A percentile compares a stretch with the other conserved stretches of the same genome.
Conservation (phyloP, 2,329 filamentous ascomycete species). For the Aspergillus neotritici region DNA sequence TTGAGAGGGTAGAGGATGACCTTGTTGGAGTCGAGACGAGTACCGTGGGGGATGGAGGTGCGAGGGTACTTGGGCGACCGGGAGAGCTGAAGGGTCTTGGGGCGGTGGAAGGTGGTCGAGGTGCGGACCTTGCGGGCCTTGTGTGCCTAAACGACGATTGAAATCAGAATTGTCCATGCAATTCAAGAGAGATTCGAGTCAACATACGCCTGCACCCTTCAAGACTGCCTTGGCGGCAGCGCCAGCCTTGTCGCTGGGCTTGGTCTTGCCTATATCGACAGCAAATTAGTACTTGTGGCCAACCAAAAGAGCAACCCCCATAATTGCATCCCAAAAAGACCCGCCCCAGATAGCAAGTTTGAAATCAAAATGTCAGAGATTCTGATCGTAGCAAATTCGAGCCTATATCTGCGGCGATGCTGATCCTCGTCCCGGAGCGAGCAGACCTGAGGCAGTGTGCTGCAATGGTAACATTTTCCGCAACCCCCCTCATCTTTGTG, state of each 20-base stretch:
- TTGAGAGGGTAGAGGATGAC: constrained; percentile 97
- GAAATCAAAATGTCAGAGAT: background rate
- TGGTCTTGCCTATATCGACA: constrained; percentile 43
- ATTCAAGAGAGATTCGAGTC: background rate
- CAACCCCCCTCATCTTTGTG: background rate
- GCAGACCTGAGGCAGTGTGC: too few relatives aligned
- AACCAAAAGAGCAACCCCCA: background rate
- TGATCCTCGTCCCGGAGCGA: too few relatives aligned
- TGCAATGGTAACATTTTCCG: too few relatives aligned
- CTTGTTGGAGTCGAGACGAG: constrained; percentile 95
- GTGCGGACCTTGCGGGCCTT: constrained; percentile 90
- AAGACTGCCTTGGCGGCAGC: constrained; percentile 93
- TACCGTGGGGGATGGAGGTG: constrained; percentile 84
- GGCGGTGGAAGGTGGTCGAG: constrained; percentile 92
- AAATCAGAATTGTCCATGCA: constrained; percentile 10
- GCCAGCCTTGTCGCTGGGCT: constrained; percentile 71
- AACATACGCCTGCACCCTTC: constrained; percentile 91
- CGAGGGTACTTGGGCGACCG: constrained; percentile 93
- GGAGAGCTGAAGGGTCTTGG: constrained; percentile 90
- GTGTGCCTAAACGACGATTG: constrained; percentile 53
- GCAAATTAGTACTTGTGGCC: constrained; percentile 3
- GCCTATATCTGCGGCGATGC: background rate
- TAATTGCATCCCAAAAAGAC: background rate
- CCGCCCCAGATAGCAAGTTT: too few relatives aligned
- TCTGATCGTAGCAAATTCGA: background rate